phyloP scores from a whole-genome alignment of 2,329 filamentous ascomycete species.

The Neofusicoccum kwambonambiense region DNA sequence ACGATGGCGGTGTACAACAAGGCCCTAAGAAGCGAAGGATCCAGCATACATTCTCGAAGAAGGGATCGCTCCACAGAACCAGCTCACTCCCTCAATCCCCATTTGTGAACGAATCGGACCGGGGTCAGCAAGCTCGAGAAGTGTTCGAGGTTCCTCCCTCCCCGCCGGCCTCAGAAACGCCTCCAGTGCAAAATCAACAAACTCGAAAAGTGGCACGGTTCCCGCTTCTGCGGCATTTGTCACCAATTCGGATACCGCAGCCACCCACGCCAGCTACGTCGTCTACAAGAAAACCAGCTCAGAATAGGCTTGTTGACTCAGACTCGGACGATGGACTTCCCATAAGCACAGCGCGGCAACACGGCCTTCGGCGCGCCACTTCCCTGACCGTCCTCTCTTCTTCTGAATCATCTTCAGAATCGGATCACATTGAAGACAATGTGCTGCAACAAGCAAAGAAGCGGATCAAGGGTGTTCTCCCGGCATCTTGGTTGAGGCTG shows the following conservation, averaged over 20 bases:
- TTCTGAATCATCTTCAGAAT: conserved; percentile 22
- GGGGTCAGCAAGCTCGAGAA: conserved; percentile 19
- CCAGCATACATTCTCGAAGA: conserved; percentile 8
- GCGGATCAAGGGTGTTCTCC: conserved; percentile 49
- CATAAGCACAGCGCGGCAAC: not conserved
- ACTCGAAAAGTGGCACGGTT: not conserved
- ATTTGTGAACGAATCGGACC: not conserved
- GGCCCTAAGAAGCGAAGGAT: conserved; percentile 25
- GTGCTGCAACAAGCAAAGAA: conserved; percentile 36
- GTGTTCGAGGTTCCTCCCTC: conserved; percentile 43
- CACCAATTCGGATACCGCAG: conserved; percentile 1
- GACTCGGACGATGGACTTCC: conserved; percentile 15
- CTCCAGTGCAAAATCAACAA: conserved; percentile 13
- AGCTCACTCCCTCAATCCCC: conserved; percentile 1
- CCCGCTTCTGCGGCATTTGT: conserved; percentile 13
- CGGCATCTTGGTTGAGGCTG: conserved; percentile 51
- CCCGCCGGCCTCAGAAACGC: conserved; percentile 39
- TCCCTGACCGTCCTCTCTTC: conserved; percentile 10
- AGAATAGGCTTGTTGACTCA: not conserved
- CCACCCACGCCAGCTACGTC: conserved; percentile 21
- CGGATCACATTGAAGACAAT: conserved; percentile 32
- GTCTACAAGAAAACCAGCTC: conserved; percentile 10
- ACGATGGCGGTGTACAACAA: conserved; percentile 19
- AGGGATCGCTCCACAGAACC: conserved; percentile 4
- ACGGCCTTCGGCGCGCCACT: not conserved